Percentiles rank a stretch among this genome's conserved stretches.
Conservation (phyloP, 208 protist species). For the Wallacemonas rigidus region DNA sequence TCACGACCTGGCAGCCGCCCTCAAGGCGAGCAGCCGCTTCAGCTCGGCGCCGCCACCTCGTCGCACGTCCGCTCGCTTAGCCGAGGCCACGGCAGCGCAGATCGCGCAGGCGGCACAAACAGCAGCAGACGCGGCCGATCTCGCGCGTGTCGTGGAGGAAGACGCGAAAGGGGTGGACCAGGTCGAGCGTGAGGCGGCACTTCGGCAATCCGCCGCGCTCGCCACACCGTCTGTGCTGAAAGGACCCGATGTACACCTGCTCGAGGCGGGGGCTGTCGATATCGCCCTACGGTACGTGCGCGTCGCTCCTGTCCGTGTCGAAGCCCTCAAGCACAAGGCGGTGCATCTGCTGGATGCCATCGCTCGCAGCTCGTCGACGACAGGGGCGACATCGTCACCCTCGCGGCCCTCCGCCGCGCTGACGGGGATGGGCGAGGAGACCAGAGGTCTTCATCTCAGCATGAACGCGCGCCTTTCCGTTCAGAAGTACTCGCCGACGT, state of each 20-base stretch:
- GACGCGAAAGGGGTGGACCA: background rate
- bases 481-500: conserved; percentile 15
- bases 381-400: background rate
- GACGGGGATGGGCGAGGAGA: background rate
- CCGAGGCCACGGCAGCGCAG: background rate
- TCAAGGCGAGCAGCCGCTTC: conserved; percentile 15
- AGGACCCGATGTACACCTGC: conserved; percentile 56
- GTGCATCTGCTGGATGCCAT: conserved; percentile 42
- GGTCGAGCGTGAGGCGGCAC: background rate
- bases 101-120: background rate
- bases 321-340: conserved; percentile 49
- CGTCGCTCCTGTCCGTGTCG: conserved; percentile 33
- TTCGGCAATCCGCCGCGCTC: background rate
- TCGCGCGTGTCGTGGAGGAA: background rate
- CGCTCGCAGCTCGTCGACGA: conserved; percentile 19
- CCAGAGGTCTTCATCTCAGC: background rate
- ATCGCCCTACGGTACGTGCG: conserved; percentile 55
- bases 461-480: conserved; percentile 9
- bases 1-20: background rate
- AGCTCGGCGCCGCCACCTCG: conserved; percentile 11
- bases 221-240: conserved; percentile 16
- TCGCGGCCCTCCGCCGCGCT: background rate
- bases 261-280: conserved; percentile 49
- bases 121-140: background rate
- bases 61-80: background rate